Conservation (phyloP, 371 early-diverging fungal species). For the Rhizomucor miehei region DNA sequence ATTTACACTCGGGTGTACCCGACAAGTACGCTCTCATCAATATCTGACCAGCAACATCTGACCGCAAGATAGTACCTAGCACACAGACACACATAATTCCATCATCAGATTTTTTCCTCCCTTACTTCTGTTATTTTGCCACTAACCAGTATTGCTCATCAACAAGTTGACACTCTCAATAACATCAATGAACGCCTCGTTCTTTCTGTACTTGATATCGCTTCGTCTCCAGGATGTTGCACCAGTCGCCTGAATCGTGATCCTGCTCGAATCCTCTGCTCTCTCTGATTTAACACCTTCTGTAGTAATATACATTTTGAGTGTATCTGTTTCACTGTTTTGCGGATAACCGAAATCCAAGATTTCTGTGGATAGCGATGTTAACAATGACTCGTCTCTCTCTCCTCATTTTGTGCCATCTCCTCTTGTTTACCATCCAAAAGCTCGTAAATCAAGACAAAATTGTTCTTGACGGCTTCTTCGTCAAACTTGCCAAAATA, state of each 20-base stretch:
- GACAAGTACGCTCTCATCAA: conserved; percentile 94
- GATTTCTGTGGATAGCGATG: conserved; percentile 62
- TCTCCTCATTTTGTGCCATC: neutral
- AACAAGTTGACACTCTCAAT: conserved; percentile 86
- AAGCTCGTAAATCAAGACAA: conserved; percentile 88
- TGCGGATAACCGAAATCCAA: conserved; percentile 93
- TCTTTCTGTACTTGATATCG: conserved; percentile 88
- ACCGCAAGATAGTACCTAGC: conserved; percentile 69
- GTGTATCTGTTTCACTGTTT: conserved; percentile 83
- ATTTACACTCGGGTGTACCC: conserved; percentile 97
- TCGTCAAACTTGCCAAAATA: conserved; percentile 92
- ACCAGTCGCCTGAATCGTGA: conserved; percentile 90
- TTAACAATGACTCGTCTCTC: neutral
- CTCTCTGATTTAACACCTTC: conserved; percentile 82
- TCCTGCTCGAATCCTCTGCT: conserved; percentile 74
- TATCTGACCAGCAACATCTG: conserved; percentile 83
- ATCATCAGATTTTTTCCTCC: neutral
- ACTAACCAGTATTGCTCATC: conserved; percentile 69
- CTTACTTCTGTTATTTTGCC: neutral
- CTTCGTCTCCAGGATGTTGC: conserved; percentile 87
- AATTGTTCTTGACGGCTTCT: conserved; percentile 87
- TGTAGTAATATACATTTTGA: conserved; percentile 88
- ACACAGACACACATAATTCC: neutral
- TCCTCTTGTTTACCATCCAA: conserved; percentile 70
- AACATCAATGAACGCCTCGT: conserved; percentile 90